Evolutionary conservation across 2,329 filamentous ascomycete species (phyloP).

Genomic region (Penicillium sp.): DNA sequence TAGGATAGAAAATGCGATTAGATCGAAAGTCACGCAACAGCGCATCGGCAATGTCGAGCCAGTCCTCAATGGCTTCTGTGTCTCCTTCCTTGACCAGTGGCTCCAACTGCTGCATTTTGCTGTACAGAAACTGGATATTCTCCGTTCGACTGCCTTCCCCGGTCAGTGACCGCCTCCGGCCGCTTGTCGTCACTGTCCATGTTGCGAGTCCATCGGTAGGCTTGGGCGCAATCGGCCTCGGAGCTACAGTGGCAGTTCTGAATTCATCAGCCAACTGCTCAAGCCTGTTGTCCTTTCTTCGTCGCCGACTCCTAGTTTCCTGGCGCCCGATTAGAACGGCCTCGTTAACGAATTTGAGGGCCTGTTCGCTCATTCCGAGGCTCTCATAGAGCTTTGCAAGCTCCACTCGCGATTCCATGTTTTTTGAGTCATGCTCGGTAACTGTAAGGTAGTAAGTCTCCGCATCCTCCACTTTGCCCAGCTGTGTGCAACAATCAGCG

Average conservation of each 20-base stretch:
- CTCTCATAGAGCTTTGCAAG: conserved; percentile 81
- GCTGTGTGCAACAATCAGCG: conserved; percentile 60
- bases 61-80: conserved; percentile 49
- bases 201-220: conserved; percentile 16
- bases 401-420: conserved; percentile 70
- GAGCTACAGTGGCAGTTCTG: conserved; percentile 18
- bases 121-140: conserved; percentile 43
- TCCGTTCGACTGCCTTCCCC: conserved; percentile 37
- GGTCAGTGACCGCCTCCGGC: not conserved
- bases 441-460: conserved; percentile 72
- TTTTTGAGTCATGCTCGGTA: conserved; percentile 64
- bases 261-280: conserved; percentile 41
- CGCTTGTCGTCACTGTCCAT: not conserved
- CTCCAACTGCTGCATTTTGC: conserved; percentile 46
- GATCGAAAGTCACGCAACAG: conserved; percentile 57
- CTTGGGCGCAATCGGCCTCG: conserved; percentile 21
- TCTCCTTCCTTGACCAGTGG: conserved; percentile 48
- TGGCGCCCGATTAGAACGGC: conserved; percentile 60
- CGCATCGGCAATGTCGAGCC: conserved; percentile 55
- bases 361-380: conserved; percentile 66
- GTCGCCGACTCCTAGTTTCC: conserved; percentile 30
- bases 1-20: conserved; percentile 56
- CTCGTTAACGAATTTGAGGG: conserved; percentile 70
- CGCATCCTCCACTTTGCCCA: conserved; percentile 61
- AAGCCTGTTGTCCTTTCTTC: conserved; percentile 36